These are phyloP conservation scores for Exophiala calicioides DNA, from an alignment of 2,329 filamentous ascomycete species.

Conservation along the genomic window DNA sequence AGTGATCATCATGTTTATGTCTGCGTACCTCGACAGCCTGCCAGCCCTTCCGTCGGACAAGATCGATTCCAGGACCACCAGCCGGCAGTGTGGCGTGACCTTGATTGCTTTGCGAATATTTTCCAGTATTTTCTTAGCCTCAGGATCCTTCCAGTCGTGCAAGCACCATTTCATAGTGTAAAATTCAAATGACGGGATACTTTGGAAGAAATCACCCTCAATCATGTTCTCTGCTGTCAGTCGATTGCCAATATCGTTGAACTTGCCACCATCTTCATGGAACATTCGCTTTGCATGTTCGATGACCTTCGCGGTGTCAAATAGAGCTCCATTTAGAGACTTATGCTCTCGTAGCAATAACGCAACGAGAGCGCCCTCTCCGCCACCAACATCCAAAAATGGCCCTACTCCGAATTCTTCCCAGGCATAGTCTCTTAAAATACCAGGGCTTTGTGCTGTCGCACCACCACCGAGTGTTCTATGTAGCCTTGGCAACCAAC, in stretches of 20 bases:
- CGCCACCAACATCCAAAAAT: slow-evolving; percentile 46
- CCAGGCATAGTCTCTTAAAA: slow-evolving; percentile 48
- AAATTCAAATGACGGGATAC: slow-evolving; percentile 36
- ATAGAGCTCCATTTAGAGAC: slow-evolving; percentile 38
- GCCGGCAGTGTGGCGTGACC: slow-evolving; percentile 29
- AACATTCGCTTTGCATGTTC: slow-evolving; percentile 35
- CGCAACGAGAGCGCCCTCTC: slow-evolving; percentile 42
- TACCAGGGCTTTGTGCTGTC: slow-evolving; percentile 41
- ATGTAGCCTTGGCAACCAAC: slow-evolving; percentile 40
- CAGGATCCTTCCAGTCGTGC: slow-evolving; percentile 44
- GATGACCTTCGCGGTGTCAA: slow-evolving; percentile 41
- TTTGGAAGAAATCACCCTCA: slow-evolving; percentile 42
- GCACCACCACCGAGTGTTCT: slow-evolving; percentile 42
- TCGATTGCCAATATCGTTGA: slow-evolving; percentile 37
- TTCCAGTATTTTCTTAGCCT: slow-evolving; percentile 35
- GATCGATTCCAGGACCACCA: slow-evolving; percentile 44
- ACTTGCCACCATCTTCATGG: slow-evolving; percentile 34
- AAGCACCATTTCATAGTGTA: slow-evolving; percentile 47
- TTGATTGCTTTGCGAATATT: slow-evolving; percentile 38
- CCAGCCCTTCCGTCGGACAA: slow-evolving; percentile 35
- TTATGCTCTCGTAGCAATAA: slow-evolving; percentile 36
- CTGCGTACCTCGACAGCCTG: slow-evolving; percentile 41
- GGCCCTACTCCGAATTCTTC: slow-evolving; percentile 37
- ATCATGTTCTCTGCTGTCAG: slow-evolving; percentile 36
- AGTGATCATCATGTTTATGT: slow-evolving; percentile 47